Evolutionary conservation across 768 basidiomycete genomes (phyloP).

Genomic region (Crepidotus variabilis): DNA sequence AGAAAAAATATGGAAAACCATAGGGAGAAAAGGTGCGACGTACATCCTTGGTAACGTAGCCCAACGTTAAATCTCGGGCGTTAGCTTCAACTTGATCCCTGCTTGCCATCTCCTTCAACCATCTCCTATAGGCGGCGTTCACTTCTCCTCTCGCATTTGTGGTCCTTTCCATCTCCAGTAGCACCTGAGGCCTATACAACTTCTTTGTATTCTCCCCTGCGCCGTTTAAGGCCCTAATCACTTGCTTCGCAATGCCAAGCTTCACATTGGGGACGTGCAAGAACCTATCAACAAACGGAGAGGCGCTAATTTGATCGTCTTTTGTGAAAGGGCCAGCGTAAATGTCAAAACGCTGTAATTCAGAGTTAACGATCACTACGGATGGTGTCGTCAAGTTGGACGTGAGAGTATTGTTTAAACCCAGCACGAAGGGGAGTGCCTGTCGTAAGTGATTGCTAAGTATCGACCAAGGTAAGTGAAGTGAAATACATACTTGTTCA

Average conservation of each 20-base stretch:
- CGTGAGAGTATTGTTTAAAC: too few relatives aligned
- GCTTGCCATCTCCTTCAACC: conserved; percentile 61
- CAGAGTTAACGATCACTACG: conserved; percentile 63
- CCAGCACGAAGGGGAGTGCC: too few relatives aligned
- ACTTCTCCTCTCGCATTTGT: conserved; percentile 48
- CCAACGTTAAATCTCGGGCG: conserved; percentile 56
- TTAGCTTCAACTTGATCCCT: conserved; percentile 26
- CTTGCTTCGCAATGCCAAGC: conserved; percentile 44
- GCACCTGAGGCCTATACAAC: conserved; percentile 2
- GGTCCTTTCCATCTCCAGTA: conserved; percentile 33
- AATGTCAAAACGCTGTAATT: conserved; percentile 62
- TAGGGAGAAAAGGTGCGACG: conserved; percentile 15
- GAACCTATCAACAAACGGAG: conserved; percentile 66
- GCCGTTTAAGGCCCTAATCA: conserved; percentile 51
- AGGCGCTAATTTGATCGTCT: conserved; percentile 76
- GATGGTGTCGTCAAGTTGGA: conserved; percentile 42
- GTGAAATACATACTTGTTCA: conserved; percentile 6
- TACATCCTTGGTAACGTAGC: conserved; percentile 74
- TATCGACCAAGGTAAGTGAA: too few relatives aligned
- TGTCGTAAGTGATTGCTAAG: too few relatives aligned
- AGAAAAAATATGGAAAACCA: background rate
- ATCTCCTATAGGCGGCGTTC: conserved; percentile 43
- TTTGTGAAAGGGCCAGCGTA: conserved; percentile 69
- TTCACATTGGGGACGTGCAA: conserved; percentile 55
- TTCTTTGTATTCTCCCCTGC: conserved; percentile 36